Conservation (phyloP, 2,329 filamentous ascomycete genomes). For the Neophaeococcomyces aloes region DNA sequence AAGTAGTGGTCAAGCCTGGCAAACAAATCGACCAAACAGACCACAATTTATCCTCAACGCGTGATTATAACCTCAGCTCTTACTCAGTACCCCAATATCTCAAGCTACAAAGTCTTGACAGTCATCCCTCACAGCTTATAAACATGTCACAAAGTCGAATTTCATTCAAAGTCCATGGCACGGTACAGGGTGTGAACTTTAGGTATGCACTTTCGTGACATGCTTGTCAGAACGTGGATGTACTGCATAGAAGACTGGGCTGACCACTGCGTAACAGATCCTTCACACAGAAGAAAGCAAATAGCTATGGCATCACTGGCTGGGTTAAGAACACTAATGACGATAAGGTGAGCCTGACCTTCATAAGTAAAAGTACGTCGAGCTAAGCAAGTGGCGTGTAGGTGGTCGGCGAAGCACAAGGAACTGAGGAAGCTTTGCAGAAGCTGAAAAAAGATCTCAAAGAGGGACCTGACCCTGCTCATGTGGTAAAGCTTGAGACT, state of each 20-base stretch:
- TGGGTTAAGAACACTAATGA: slow-evolving; percentile 40
- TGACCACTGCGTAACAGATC: slow-evolving; percentile 9
- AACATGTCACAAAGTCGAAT: slow-evolving; percentile 14
- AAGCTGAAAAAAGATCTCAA: slow-evolving; percentile 66
- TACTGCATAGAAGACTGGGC: neutral
- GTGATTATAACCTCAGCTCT: too few relatives aligned
- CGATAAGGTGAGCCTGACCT: slow-evolving; percentile 29
- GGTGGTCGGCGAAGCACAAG: slow-evolving; percentile 87
- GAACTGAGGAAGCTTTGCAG: slow-evolving; percentile 52
- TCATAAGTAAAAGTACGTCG: neutral
- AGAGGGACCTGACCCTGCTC: slow-evolving; percentile 60
- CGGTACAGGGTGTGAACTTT: slow-evolving; percentile 22
- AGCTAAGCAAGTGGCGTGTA: slow-evolving; percentile 28
- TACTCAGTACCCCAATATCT: neutral
- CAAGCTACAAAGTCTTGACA: neutral
- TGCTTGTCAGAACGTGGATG: neutral
- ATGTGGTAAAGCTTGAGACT: slow-evolving; percentile 64
- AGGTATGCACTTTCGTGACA: slow-evolving; percentile 11
- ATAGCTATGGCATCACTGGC: slow-evolving; percentile 35
- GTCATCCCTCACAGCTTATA: neutral
- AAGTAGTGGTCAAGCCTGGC: too few relatives aligned
- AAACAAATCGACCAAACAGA: too few relatives aligned
- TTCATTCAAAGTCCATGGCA: slow-evolving; percentile 19
- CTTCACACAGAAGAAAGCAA: slow-evolving; percentile 39
- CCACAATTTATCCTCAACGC: too few relatives aligned